Percentiles rank a stretch among this genome's conserved stretches.
Evolutionary conservation across 345 rosid genomes (phyloP).

Genomic region (Kandelia obovata): DNA sequence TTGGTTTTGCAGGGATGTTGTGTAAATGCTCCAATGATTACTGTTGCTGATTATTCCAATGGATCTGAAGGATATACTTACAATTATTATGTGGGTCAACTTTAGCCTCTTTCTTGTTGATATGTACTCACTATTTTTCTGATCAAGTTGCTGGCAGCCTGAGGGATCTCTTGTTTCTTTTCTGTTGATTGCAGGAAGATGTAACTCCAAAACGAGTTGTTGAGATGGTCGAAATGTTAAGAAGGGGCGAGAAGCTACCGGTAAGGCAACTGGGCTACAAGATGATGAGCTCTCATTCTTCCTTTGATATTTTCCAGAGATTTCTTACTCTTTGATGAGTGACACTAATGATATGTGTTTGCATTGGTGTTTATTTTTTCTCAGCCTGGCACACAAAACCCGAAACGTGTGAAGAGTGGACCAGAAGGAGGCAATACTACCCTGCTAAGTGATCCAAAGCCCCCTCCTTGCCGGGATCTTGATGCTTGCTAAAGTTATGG

Average conservation of each 20-base stretch:
- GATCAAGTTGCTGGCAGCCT: not conserved
- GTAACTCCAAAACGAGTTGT: constrained; percentile 79
- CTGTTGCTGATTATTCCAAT: constrained; percentile 89
- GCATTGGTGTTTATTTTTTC: not conserved
- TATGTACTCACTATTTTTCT: not conserved
- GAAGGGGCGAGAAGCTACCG: constrained; percentile 86
- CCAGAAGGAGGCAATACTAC: constrained; percentile 98
- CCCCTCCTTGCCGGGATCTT: constrained; percentile 88
- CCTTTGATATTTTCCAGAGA: not conserved
- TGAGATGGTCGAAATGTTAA: constrained; percentile 82
- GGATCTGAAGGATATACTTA: constrained; percentile 96
- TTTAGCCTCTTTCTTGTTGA: constrained; percentile 10
- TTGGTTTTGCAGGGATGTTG: constrained; percentile 77
- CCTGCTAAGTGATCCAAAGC: constrained; percentile 71
- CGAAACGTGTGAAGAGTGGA: constrained; percentile 72
- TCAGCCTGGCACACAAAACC: constrained; percentile 93
- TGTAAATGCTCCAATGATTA: constrained; percentile 98
- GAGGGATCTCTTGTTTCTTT: constrained; percentile 15
- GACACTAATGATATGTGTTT: not conserved
- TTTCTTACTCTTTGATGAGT: not conserved
- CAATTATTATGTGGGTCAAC: constrained; percentile 73
- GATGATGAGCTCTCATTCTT: not conserved
- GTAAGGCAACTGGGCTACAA: constrained; percentile 39
- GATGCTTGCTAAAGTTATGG: constrained; percentile 64
- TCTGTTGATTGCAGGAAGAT: constrained; percentile 72